Evolutionary conservation across 1,284 basidiomycete genomes (phyloP).

Genomic region (Ceratobasidium sp.): DNA sequence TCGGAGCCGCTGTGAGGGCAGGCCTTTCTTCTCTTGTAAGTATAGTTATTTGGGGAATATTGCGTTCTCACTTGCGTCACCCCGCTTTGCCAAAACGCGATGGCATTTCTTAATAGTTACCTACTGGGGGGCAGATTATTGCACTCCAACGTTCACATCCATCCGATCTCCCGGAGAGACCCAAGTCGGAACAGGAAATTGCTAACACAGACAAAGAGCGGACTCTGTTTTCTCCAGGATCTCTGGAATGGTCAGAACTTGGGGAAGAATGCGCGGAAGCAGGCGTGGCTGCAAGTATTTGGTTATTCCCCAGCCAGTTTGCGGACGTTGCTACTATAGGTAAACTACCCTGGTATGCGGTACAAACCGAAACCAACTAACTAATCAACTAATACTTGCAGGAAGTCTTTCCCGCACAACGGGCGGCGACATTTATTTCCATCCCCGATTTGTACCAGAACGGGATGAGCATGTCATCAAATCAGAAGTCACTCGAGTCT

Average conservation of each 20-base stretch:
- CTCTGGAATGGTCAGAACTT: slow-evolving; percentile 78
- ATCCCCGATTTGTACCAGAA: slow-evolving; percentile 82
- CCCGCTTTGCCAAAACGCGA: not conserved
- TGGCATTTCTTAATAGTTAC: slow-evolving; percentile 57
- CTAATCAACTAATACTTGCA: slow-evolving; percentile 45
- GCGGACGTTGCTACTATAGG: slow-evolving; percentile 91
- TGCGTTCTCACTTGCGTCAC: not conserved
- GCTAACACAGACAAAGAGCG: slow-evolving; percentile 92
- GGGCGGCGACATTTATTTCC: slow-evolving; percentile 94
- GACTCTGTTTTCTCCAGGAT: slow-evolving; percentile 76
- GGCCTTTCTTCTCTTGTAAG: slow-evolving; percentile 76
- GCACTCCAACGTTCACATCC: slow-evolving; percentile 63
- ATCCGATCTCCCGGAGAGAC: slow-evolving; percentile 74
- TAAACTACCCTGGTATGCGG: slow-evolving; percentile 47
- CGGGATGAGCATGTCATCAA: slow-evolving; percentile 73
- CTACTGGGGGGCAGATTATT: slow-evolving; percentile 85
- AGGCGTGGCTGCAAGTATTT: slow-evolving; percentile 90
- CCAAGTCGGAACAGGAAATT: slow-evolving; percentile 68
- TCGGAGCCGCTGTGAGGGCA: slow-evolving; percentile 82
- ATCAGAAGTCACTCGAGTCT: slow-evolving; percentile 75
- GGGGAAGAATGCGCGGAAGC: slow-evolving; percentile 89
- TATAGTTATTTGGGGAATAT: slow-evolving; percentile 38
- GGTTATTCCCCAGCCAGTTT: slow-evolving; percentile 82
- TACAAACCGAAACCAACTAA: slow-evolving; percentile 27
- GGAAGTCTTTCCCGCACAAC: slow-evolving; percentile 74